Evolutionary conservation across 257 asterid genomes (phyloP).

Genomic region (Lithospermum erythrorhizon): DNA sequence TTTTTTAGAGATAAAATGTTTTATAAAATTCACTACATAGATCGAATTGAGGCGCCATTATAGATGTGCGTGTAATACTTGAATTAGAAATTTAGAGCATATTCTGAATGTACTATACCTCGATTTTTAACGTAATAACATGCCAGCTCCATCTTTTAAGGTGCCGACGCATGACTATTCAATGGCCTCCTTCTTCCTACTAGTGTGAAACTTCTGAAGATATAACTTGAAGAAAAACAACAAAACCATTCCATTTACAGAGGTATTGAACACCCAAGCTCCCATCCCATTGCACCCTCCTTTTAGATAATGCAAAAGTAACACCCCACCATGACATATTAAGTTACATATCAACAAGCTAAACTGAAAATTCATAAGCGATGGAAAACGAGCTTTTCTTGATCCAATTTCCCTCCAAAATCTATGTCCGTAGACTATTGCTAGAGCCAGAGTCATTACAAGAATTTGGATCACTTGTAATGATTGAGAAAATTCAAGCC

Average conservation of each 20-base stretch:
- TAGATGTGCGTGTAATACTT: too few species aligned
- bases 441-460: conserved; percentile 28
- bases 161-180: too few species aligned
- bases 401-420: conserved; percentile 39
- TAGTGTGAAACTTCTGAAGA: conserved; percentile 8
- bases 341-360: conserved; percentile 26
- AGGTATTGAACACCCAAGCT: conserved; percentile 59
- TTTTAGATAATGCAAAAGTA: conserved; percentile 42
- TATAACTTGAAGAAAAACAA: conserved; percentile 30
- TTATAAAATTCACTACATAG: too few species aligned
- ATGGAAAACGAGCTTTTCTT: conserved; percentile 19
- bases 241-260: conserved; percentile 37
- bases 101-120: too few species aligned
- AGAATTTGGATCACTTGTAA: conserved; percentile 57
- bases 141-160: too few species aligned
- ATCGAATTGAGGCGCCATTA: too few species aligned
- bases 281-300: conserved; percentile 94
- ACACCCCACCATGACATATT: conserved; percentile 47
- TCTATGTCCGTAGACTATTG: conserved; percentile 37
- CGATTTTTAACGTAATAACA: too few species aligned
- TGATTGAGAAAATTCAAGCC: conserved; percentile 82
- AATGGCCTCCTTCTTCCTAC: background rate
- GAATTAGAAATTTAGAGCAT: too few species aligned
- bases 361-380: conserved; percentile 37
- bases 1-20: too few species aligned